Conservation (phyloP, 2,329 filamentous ascomycete species). For the Exophiala alcalophila region DNA sequence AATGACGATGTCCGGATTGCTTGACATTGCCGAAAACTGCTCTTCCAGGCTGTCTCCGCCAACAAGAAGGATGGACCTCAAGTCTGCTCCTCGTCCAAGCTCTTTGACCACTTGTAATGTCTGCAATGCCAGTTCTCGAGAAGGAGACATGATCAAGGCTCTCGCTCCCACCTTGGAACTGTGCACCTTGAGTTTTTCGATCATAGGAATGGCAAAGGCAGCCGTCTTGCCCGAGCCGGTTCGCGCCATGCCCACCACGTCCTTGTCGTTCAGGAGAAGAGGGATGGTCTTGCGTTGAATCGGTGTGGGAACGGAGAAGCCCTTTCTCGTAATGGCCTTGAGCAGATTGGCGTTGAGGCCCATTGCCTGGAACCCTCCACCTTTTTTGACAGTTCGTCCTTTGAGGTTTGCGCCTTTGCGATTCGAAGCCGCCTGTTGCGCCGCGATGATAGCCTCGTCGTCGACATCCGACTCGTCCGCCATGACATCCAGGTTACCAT, state of each 20-base stretch:
- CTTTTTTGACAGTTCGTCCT: conserved; percentile 85
- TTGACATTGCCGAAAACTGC: conserved; percentile 87
- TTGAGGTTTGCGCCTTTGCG: conserved; percentile 79
- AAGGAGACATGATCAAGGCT: conserved; percentile 85
- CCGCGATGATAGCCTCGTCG: conserved; percentile 88
- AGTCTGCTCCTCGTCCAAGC: conserved; percentile 81
- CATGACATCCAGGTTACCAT: conserved; percentile 36
- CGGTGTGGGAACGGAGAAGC: conserved; percentile 91
- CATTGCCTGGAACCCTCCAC: conserved; percentile 96
- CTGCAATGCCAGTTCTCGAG: conserved; percentile 89
- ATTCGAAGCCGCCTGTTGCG: conserved; percentile 81
- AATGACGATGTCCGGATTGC: conserved; percentile 95
- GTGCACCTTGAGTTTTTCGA: conserved; percentile 85
- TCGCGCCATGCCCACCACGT: conserved; percentile 98
- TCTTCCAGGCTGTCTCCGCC: conserved; percentile 95
- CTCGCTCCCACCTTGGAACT: conserved; percentile 81
- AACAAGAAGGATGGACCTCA: conserved; percentile 85
- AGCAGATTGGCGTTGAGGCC: conserved; percentile 77
- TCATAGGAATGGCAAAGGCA: conserved; percentile 97
- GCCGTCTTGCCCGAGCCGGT: conserved; percentile 99
- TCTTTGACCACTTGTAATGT: conserved; percentile 97
- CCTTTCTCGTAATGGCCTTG: conserved; percentile 88
- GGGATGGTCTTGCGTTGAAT: conserved; percentile 98
- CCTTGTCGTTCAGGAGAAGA: conserved; percentile 79
- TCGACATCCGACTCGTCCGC: conserved; percentile 54